Evolutionary conservation across 495 filamentous ascomycete species (phyloP), one percentile per base, ranked within the genome.

Genomic region (Penicillium riverlandense): DNA sequence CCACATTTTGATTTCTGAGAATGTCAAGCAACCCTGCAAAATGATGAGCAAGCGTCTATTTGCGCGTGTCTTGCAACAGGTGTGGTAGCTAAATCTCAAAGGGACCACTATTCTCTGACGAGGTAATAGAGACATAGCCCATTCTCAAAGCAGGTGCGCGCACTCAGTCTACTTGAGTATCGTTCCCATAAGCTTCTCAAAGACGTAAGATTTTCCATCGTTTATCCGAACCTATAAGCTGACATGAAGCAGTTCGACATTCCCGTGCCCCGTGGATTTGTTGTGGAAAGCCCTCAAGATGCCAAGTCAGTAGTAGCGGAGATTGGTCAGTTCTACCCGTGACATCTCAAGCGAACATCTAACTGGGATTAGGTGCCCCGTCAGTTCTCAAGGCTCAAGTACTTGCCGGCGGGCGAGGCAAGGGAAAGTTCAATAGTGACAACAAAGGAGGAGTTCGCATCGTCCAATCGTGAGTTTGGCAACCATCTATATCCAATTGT

Each of bases 331-430:
- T 11, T 22, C 22, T 22, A 22, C 38, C 27, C 22, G 9, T 35
- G 9, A 12, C 12, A 2, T 13, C 16, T 28, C 2, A 16, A 28
- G 0, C 16, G 8, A 28, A 33, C 2, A 6, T 4, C 14, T 38
- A 44, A 43, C 1, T 1, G 14, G 15, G 27, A 7, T n/a, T 13
- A 65, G 59, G 43, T 43, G 61, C 54, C n/a, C 59, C 59, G 6
- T 61, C 59, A 0, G 35, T 65, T 0, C 41, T 65, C 1, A 66
- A 66, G 41, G 48, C 62, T 4, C 62, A 66, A 41, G 48, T 66
- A 15, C 54, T 62, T 0, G 58, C 58, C 7, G 62, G 62, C 7
- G 62, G 62, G 0, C 56, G 62, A 7, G 58, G 61, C 0, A 66
- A 66, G 40, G 62, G 62, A 10, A 58, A 43, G 11, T 58, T 50